Base-by-base conservation (phyloP, 2,329 filamentous ascomycete species). In the Microsporum ferrugineum region DNA sequence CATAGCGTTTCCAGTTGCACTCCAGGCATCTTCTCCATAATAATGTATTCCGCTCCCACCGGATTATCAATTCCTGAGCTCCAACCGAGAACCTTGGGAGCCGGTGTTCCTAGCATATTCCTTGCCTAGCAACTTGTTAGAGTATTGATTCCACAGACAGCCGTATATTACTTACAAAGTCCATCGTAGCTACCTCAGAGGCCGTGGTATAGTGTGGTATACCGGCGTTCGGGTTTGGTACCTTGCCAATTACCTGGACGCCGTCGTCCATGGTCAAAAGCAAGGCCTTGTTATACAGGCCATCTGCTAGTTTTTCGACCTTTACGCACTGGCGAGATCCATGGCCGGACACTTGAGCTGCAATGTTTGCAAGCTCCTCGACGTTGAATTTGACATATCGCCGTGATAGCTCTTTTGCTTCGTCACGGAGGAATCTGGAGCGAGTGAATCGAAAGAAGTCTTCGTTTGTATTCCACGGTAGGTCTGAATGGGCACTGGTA, bases 391-490 rank as follows among this genome's bases (percentile, higher is more conserved):
- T 49, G 23, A 62, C n/a, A 1, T 39, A 36, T 33, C 61, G 57
- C 5, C 12, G 66, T 62, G 49, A 58, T 56, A 68, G 62, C 49
- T 68, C 67, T 47, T 66, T 58, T 7, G 43, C 57, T 47, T 71
- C 68, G 34, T 71, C 62, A 2, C 66, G 49, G 36, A 71, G 45
- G 60, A 70, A 71, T 34, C 66, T 66, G 27, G 68, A 66, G 53
- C 69, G 66, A 2, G 70, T 71, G 59, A 67, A 70, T 62, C 66
- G 65, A 59, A 69, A 71, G 45, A 70, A 69, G 36, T 67, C 43
- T 36, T 61, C 60, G 12, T 61, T 58, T n/a, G n/a, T n/a, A n/a
- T n/a, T n/a, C n/a, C n/a, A n/a, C n/a, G n/a, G n/a, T n/a, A n/a
- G n/a, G n/a, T n/a, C n/a, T n/a, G n/a, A n/a, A n/a, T n/a, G n/a